phyloP scores from a whole-genome alignment of 2,329 filamentous ascomycete species.

The Septoria petroselini region DNA sequence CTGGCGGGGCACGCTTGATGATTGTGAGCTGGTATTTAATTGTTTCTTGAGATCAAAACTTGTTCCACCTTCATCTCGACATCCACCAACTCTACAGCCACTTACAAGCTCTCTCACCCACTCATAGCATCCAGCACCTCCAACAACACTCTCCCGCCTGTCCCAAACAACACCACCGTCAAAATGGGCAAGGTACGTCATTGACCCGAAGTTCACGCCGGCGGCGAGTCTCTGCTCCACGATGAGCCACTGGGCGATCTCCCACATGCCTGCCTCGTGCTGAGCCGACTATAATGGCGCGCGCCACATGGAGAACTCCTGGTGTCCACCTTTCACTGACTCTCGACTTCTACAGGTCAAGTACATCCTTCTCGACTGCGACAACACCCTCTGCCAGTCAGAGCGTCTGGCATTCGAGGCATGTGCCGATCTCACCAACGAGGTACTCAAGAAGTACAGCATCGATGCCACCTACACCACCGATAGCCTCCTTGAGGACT shows the following conservation, averaged over 20 bases:
- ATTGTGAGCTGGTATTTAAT: too few species aligned
- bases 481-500: constrained; percentile 74
- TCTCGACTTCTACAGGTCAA: constrained; percentile 38
- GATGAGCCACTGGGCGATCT: constrained; percentile 4
- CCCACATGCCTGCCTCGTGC: not conserved
- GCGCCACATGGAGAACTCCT: not conserved
- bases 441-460: constrained; percentile 68
- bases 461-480: constrained; percentile 71
- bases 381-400: constrained; percentile 92
- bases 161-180: constrained; percentile 1
- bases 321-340: constrained; percentile 1
- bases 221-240: constrained; percentile 8
- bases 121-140: not conserved
- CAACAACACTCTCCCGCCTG: not conserved
- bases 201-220: not conserved
- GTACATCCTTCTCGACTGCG: constrained; percentile 55
- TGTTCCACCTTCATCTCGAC: not conserved
- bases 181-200: constrained; percentile 18
- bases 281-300: not conserved
- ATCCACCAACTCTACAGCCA: too few species aligned
- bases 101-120: not conserved
- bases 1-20: too few species aligned
- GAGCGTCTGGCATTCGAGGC: constrained; percentile 89
- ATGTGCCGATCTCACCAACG: constrained; percentile 83
- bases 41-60: constrained; percentile 1